Conservation (phyloP, 495 filamentous ascomycete genomes). For the Tuber borchii region DNA sequence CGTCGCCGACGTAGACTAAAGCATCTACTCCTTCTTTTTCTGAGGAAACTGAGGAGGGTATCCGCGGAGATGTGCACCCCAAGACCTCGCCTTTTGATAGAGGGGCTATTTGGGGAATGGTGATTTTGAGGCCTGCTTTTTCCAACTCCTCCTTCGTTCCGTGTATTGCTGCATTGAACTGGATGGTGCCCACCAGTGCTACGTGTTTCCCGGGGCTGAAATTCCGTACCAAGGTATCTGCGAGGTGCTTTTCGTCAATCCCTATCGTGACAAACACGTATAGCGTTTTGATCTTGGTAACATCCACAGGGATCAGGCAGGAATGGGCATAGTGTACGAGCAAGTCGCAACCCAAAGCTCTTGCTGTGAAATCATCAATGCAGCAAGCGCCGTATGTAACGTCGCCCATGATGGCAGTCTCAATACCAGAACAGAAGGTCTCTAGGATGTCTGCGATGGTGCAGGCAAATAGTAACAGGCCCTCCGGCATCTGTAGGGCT, state of each 20-base stretch:
- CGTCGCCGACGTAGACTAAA: slow-evolving; percentile 90
- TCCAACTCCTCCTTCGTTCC: slow-evolving; percentile 68
- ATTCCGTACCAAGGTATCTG: slow-evolving; percentile 82
- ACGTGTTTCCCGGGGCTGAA: slow-evolving; percentile 77
- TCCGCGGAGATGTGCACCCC: slow-evolving; percentile 82
- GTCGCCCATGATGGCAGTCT: slow-evolving; percentile 97
- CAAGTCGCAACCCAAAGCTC: slow-evolving; percentile 88
- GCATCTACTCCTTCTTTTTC: slow-evolving; percentile 53
- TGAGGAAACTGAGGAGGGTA: slow-evolving; percentile 47
- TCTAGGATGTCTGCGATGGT: slow-evolving; percentile 96
- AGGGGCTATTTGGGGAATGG: slow-evolving; percentile 89
- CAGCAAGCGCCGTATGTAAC: slow-evolving; percentile 99
- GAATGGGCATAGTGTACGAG: slow-evolving; percentile 96
- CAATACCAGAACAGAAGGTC: slow-evolving; percentile 81
- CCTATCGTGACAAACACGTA: slow-evolving; percentile 98
- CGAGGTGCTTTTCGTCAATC: slow-evolving; percentile 81
- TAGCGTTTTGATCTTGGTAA: slow-evolving; percentile 88
- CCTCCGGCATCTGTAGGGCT: slow-evolving; percentile 93
- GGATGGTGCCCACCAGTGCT: slow-evolving; percentile 92
- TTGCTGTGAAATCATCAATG: slow-evolving; percentile 95
- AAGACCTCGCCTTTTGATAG: slow-evolving; percentile 90
- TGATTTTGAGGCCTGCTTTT: slow-evolving; percentile 67
- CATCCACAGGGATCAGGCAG: slow-evolving; percentile 90
- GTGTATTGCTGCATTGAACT: slow-evolving; percentile 96
- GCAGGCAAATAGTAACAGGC: slow-evolving; percentile 89